phyloP scores from a whole-genome alignment of 805 yeast species.

The Schwanniomyces polymorphus region DNA sequence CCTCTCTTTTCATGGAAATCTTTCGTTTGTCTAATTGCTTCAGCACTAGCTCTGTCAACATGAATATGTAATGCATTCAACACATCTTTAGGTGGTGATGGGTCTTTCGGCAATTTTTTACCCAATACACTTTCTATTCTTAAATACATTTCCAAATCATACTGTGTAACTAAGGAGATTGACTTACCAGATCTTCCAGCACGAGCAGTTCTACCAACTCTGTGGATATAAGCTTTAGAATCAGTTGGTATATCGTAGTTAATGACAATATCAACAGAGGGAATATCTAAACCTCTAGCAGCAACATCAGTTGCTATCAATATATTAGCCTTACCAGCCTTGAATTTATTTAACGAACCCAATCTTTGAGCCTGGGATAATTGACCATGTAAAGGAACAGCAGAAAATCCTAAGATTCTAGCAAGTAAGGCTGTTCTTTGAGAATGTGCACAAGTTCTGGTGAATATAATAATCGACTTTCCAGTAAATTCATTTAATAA shows the following conservation, averaged over 20 bases:
- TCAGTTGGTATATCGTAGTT: slow-evolving; percentile 83
- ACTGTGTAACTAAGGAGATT: slow-evolving; percentile 86
- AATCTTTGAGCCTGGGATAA: slow-evolving; percentile 80
- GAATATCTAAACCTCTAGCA: slow-evolving; percentile 87
- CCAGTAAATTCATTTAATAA: slow-evolving; percentile 81
- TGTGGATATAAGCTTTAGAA: slow-evolving; percentile 78
- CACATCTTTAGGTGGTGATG: slow-evolving; percentile 72
- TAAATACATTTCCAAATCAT: slow-evolving; percentile 84
- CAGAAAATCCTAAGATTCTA: slow-evolving; percentile 78
- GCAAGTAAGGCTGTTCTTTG: slow-evolving; percentile 85
- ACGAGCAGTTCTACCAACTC: slow-evolving; percentile 96
- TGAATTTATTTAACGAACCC: slow-evolving; percentile 78
- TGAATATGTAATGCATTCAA: slow-evolving; percentile 78
- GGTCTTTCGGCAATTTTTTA: slow-evolving; percentile 78
- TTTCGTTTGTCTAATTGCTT: slow-evolving; percentile 79
- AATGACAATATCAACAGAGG: slow-evolving; percentile 73
- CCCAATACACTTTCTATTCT: slow-evolving; percentile 86
- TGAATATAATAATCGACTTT: slow-evolving; percentile 84
- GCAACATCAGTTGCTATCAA: slow-evolving; percentile 85
- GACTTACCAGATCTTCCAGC: slow-evolving; percentile 91
- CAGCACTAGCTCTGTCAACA: slow-evolving; percentile 89
- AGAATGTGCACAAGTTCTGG: slow-evolving; percentile 93
- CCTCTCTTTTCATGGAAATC: slow-evolving; percentile 49
- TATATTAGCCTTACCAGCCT: slow-evolving; percentile 66
- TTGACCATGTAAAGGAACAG: slow-evolving; percentile 95